Percentiles rank a stretch among this genome's conserved stretches.
These are phyloP conservation scores for Podila verticillata DNA, from an alignment of 192 early-diverging fungal genomes.

Conservation along the genomic window DNA sequence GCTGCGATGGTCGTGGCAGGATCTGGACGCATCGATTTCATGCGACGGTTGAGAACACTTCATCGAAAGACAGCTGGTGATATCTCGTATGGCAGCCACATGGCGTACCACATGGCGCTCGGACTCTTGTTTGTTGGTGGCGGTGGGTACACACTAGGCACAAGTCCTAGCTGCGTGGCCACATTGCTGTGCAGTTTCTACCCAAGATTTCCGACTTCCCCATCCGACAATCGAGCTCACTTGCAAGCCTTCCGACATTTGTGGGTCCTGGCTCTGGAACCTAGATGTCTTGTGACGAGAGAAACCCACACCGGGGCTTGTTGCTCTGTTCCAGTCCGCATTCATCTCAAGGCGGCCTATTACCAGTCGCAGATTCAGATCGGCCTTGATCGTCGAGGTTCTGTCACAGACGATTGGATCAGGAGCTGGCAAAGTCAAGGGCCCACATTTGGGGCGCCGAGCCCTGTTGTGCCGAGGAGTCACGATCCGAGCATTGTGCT, in stretches of 20 bases:
- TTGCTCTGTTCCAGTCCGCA: conserved; percentile 64
- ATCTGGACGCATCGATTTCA: conserved; percentile 73
- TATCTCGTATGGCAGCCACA: conserved; percentile 73
- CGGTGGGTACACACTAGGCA: conserved; percentile 74
- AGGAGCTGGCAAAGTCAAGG: too few species aligned
- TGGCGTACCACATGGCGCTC: conserved; percentile 78
- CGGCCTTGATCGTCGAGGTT: background rate
- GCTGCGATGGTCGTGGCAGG: conserved; percentile 84
- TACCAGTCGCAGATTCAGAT: background rate
- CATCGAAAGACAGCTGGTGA: conserved; percentile 60
- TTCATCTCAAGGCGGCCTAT: conserved; percentile 51
- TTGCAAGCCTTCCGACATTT: conserved; percentile 83
- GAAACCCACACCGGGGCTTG: conserved; percentile 65
- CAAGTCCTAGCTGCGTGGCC: conserved; percentile 71
- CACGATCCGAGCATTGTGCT: conserved; percentile 7
- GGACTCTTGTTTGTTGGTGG: conserved; percentile 82
- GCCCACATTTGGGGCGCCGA: too few species aligned
- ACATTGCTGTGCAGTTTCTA: conserved; percentile 74
- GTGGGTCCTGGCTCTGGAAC: conserved; percentile 81
- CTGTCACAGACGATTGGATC: background rate
- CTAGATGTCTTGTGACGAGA: conserved; percentile 73
- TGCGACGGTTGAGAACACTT: conserved; percentile 65
- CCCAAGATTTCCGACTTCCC: conserved; percentile 66
- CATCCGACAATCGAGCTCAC: conserved; percentile 70
- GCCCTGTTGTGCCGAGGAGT: background rate